A percentile compares a stretch with the other conserved stretches of the same genome.
These are phyloP conservation scores for Amanita molliuscula DNA, from an alignment of 768 basidiomycete genomes.

Conservation along the genomic window DNA sequence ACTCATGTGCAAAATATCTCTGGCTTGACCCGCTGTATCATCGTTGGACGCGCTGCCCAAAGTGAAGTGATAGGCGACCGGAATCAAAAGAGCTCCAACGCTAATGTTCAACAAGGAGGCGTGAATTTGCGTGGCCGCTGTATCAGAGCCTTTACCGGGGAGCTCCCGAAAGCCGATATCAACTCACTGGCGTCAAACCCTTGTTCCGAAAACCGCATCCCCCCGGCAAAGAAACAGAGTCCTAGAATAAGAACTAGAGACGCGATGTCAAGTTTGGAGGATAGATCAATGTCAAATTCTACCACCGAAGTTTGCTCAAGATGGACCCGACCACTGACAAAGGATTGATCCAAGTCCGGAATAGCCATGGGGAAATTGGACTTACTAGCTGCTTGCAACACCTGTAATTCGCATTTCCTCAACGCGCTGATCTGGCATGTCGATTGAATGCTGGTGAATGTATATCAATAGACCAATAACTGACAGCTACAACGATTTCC, in stretches of 20 bases:
- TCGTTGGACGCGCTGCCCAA: conserved; percentile 19
- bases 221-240: conserved; percentile 80
- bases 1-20: conserved; percentile 58
- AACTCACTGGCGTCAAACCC: conserved; percentile 59
- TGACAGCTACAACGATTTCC: conserved; percentile 63
- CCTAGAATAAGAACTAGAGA: conserved; percentile 69
- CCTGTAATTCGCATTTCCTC: conserved; percentile 66
- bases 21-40: conserved; percentile 23
- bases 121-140: conserved; percentile 65
- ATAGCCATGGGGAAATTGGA: conserved; percentile 1
- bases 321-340: conserved; percentile 69
- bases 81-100: conserved; percentile 70
- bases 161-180: not conserved
- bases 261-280: conserved; percentile 2
- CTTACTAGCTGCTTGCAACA: conserved; percentile 76
- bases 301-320: conserved; percentile 60
- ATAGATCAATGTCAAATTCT: not conserved
- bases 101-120: conserved; percentile 67
- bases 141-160: not conserved
- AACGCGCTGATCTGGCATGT: conserved; percentile 63
- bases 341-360: not conserved
- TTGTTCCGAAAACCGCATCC: conserved; percentile 67
- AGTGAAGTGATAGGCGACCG: conserved; percentile 67
- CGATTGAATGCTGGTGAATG: not conserved
- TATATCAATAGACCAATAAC: conserved; percentile 14